Evolutionary conservation across 768 basidiomycete genomes (phyloP).

Genomic region (Suillus decipiens): DNA sequence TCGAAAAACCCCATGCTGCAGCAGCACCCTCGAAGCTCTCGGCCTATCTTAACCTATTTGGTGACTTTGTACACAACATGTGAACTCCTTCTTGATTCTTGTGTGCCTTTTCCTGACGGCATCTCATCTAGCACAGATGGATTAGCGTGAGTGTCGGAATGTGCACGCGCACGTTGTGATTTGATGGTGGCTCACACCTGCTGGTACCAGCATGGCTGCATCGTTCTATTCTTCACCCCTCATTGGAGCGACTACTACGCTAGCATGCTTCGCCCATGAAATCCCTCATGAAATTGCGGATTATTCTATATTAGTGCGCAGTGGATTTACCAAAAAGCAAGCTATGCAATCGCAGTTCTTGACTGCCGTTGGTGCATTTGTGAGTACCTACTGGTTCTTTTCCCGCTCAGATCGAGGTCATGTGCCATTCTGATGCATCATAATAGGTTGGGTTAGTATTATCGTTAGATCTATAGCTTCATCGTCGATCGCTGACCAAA

Average conservation of each 20-base stretch:
- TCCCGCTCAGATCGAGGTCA: conserved; percentile 13
- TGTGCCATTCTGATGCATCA: conserved; percentile 22
- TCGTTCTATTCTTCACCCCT: conserved; percentile 96
- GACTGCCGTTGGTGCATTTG: conserved; percentile 91
- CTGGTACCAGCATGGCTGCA: conserved; percentile 73
- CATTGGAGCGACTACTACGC: conserved; percentile 92
- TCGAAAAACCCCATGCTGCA: conserved; percentile 25
- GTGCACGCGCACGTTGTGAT: conserved; percentile 10
- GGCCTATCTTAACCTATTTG: conserved; percentile 90
- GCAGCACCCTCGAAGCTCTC: conserved; percentile 78
- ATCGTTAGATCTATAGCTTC: neutral
- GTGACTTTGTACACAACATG: conserved; percentile 96
- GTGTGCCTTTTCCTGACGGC: conserved; percentile 20
- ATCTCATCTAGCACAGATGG: conserved; percentile 74
- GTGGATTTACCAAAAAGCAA: conserved; percentile 87
- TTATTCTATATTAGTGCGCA: conserved; percentile 89
- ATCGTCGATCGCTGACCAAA: conserved; percentile 10
- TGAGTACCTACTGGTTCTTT: conserved; percentile 35
- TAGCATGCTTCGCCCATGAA: conserved; percentile 94
- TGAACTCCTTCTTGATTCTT: conserved; percentile 30
- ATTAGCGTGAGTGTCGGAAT: conserved; percentile 63
- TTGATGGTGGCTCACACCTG: conserved; percentile 8
- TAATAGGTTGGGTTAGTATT: conserved; percentile 38
- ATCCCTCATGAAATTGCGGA: conserved; percentile 98
- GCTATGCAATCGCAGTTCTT: conserved; percentile 94